phyloP scores from a whole-genome alignment of 1,139 yeast genomes.

The Arxiozyma telluris region DNA sequence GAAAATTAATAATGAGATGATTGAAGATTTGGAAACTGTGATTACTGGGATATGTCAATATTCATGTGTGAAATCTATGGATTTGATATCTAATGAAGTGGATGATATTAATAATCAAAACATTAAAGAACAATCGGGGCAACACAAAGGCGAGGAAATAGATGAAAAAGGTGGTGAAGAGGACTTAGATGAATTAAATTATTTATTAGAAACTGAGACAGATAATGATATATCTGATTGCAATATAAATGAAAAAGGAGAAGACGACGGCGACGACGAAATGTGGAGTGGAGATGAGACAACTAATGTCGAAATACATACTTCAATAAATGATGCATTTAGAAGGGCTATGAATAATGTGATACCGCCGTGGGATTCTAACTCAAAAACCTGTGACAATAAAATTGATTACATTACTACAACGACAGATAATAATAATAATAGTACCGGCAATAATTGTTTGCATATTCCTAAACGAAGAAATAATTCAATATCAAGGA shows the following conservation, averaged over 20 bases:
- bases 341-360: conserved; percentile 15
- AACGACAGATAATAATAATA: neutral
- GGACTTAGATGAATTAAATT: conserved; percentile 21
- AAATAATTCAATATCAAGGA: neutral
- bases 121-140: neutral
- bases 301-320: conserved; percentile 5
- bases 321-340: conserved; percentile 18
- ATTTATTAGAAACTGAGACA: conserved; percentile 16
- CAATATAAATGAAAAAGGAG: conserved; percentile 4
- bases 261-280: neutral
- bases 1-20: neutral
- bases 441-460: neutral
- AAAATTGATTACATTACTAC: neutral
- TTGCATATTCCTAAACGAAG: neutral
- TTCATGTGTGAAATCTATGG: conserved; percentile 2
- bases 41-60: conserved; percentile 20
- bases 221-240: neutral
- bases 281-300: neutral
- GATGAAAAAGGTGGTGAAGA: conserved; percentile 3
- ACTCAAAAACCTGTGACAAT: neutral
- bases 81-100: neutral
- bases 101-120: neutral
- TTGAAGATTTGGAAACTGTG: conserved; percentile 17
- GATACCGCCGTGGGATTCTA: conserved; percentile 4
- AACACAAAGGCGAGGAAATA: neutral